A percentile compares a stretch with the other conserved stretches of the same genome.
Conservation (phyloP, 2,329 filamentous ascomycete genomes). For the Acephala macrosclerotiorum region DNA sequence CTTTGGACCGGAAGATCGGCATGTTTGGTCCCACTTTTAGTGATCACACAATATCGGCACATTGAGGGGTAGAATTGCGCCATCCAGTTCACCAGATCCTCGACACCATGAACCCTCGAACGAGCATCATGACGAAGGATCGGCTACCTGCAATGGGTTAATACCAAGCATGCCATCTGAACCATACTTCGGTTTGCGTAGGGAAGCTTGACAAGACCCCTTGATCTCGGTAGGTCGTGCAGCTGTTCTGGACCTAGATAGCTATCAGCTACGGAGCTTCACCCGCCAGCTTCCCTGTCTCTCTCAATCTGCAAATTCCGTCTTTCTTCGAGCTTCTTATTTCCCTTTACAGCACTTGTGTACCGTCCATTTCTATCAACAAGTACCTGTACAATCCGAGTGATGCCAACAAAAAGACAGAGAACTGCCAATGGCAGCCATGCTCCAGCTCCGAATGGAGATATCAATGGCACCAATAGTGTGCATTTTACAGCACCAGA, state of each 20-base stretch:
- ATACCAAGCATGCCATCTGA: neutral
- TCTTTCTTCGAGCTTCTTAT: neutral
- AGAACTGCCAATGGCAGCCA: conserved; percentile 27
- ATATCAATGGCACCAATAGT: conserved; percentile 24
- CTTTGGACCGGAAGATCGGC: conserved; percentile 1
- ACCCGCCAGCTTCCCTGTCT: neutral
- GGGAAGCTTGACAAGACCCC: neutral
- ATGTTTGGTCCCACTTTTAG: neutral
- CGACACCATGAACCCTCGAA: neutral
- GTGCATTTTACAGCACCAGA: conserved; percentile 38
- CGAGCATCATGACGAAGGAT: neutral
- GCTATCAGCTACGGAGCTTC: neutral
- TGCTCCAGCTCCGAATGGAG: conserved; percentile 14
- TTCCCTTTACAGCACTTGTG: neutral
- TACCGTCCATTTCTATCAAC: neutral
- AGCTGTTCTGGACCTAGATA: neutral
- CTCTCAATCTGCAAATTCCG: neutral
- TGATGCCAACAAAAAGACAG: conserved; percentile 27
- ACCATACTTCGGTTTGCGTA: neutral
- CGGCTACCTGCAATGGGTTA: neutral
- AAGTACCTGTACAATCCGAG: conserved; percentile 1
- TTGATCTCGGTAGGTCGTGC: neutral
- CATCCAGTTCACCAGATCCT: conserved; percentile 11
- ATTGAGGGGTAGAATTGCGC: conserved; percentile 27
- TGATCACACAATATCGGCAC: conserved; percentile 10